These are phyloP conservation scores for Candida khao-thaluensis DNA, from an alignment of 805 yeast genomes.

Conservation along the genomic window DNA sequence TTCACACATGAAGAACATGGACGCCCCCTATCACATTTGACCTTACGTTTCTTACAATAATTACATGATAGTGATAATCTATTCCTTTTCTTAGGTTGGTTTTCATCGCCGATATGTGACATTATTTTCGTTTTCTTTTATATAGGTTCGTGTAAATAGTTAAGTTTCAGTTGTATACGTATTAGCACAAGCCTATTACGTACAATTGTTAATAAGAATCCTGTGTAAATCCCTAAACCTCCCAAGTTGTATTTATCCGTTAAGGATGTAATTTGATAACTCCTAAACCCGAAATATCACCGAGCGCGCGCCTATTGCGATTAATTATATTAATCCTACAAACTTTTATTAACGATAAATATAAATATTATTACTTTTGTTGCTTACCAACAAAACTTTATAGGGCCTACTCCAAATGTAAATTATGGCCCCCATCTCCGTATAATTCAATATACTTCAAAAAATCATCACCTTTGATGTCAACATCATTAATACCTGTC, in stretches of 20 bases:
- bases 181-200: too few species aligned
- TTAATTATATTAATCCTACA: too few species aligned
- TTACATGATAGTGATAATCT: conserved; percentile 43
- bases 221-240: too few species aligned
- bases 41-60: conserved; percentile 42
- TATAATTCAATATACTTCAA: conserved; percentile 35
- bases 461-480: conserved; percentile 31
- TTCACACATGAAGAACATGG: conserved; percentile 45
- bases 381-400: too few species aligned
- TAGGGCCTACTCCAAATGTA: conserved; percentile 5
- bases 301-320: too few species aligned
- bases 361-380: too few species aligned
- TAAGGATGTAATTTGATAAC: too few species aligned
- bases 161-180: background rate
- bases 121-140: too few species aligned
- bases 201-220: too few species aligned
- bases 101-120: background rate
- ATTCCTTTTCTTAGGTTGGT: conserved; percentile 23
- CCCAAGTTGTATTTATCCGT: background rate
- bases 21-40: conserved; percentile 40
- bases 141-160: too few species aligned
- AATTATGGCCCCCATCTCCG: conserved; percentile 22
- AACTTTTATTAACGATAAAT: too few species aligned
- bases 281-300: conserved; percentile 1
- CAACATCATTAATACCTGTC: conserved; percentile 13